Evolutionary conservation across 345 rosid species (phyloP), one percentile per base, ranked within the genome.

Genomic region (Eucalyptus sideroxylon): DNA sequence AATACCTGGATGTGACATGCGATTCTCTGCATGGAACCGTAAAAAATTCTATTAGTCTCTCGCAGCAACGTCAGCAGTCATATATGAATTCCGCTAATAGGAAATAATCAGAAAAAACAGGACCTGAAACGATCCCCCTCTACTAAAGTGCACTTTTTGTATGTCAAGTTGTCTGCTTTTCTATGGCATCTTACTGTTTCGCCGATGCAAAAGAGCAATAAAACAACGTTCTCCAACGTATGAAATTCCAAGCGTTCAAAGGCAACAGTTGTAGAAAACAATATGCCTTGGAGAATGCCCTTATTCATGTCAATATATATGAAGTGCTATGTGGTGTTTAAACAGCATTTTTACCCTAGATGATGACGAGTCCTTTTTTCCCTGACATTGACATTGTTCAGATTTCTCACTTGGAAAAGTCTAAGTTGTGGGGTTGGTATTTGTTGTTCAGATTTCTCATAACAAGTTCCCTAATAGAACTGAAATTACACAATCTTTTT

Each of bases 1-100:
- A 98, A 98, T 77, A 97, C 94, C 93, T 98, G 99, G 93, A 98
- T 93, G 96, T 96, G 89, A 93, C 97, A 95, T 27, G 95, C 97
- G 83, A 91, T 94, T 94, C 97, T 97, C 99, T 98, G 97, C 88
- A 87, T 50, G 89, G 82, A 86, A 86, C 85, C 85, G 21, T 19
- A 55, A 89, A 56, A 69, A 21, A 4, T 77, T 40, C 47, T 77
- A 2, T 77, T 40, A 40, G 47, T 40, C 85, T 77, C 30, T 77
- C 11, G 85, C 47, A 77, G 47, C 85, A 40, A 77, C 47, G 11
- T 40, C 47, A 40, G 85, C 85, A 77, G 47, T 77, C 85, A 77
- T 77, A 6, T 21, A 40, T 77, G 85, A 77, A 23, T 40, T 21
- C 47, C 16, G 7, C 47, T 40, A 40, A 11, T 37, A 11, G 47